Conservation (phyloP, 768 basidiomycete genomes). For the Lyophyllum atratum region DNA sequence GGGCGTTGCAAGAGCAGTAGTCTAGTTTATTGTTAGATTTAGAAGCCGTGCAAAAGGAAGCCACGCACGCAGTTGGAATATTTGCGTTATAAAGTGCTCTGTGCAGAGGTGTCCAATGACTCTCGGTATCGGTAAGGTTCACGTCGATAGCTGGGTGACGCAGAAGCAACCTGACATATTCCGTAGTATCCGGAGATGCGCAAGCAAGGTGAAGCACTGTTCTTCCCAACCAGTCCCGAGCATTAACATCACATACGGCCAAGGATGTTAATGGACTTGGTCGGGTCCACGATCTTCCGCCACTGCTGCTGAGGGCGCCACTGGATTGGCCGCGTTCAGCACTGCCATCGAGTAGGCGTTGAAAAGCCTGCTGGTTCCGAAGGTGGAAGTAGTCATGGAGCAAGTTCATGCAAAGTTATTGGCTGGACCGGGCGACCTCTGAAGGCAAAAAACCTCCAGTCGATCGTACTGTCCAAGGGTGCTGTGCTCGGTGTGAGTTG, state of each 20-base stretch:
- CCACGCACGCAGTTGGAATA: conserved; percentile 62
- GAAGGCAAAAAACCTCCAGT: conserved; percentile 33
- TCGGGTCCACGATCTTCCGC: conserved; percentile 60
- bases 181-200: conserved; percentile 62
- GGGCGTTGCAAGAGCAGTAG: conserved; percentile 72
- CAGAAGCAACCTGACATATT: conserved; percentile 78
- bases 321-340: conserved; percentile 37
- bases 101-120: conserved; percentile 90
- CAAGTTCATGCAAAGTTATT: conserved; percentile 64
- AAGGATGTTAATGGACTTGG: conserved; percentile 39
- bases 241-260: conserved; percentile 58
- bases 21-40: conserved; percentile 32
- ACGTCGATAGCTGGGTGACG: conserved; percentile 75
- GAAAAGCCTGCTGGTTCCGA: conserved; percentile 75
- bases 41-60: background rate
- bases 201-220: conserved; percentile 86
- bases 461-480: conserved; percentile 25
- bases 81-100: conserved; percentile 83
- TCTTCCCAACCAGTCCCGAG: conserved; percentile 68
- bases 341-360: conserved; percentile 64
- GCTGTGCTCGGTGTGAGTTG: conserved; percentile 21
- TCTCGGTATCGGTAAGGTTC: conserved; percentile 81
- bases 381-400: conserved; percentile 78
- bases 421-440: conserved; percentile 37
- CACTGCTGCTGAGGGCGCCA: conserved; percentile 43